Base-by-base conservation (phyloP, 2,329 filamentous ascomycete species). In the Trichoderma sp. region DNA sequence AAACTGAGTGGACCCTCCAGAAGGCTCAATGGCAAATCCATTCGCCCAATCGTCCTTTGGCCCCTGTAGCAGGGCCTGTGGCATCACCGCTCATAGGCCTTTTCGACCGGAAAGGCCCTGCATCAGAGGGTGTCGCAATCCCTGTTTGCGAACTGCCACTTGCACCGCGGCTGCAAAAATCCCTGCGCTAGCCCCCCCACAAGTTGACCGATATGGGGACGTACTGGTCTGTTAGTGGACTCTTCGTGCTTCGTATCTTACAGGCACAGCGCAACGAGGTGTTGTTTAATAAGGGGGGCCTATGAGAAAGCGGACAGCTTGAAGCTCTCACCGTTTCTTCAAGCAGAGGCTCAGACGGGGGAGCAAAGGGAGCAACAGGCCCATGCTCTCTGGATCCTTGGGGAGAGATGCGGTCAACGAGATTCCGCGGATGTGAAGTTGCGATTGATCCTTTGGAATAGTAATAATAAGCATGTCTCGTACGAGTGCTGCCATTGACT, bases 151-250 rank as follows among this genome's bases (percentile, higher is more conserved):
- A 52, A 34, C 52, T 45, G 17, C 60, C 34, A 19, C 25, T 3
- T 57, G 61, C 45, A 54, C 39, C 39, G 50, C 25, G 60, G 60
- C 29, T 54, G 48, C 60, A 64, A 64, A 64, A 67, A 67, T 60
- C 56, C 56, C 54, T 67, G 56, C 56, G 56, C 54, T 56, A 67
- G 64, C 17, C 25, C 45, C 53, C 42, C 45, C 54, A 59, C 45
- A 35, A 22, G 52, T 29, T 52, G 56, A 39, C 64, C 42, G 42
- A 60, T 67, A 37, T 42, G 35, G 64, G 37, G 39, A 48, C 32
- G 22, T 12, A 50, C 3, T 64, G 29, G 48, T 54, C 19, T 45
- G 39, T 45, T 45, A 45, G 37, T 35, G 39, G 45, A 17, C 35
- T 54, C 45, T 56, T 19, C 6, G 19, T 37, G 19, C 32, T 52